Evolutionary conservation across 257 asterid species (phyloP), one percentile per base, ranked within the genome.

Genomic region (Penstemon davidsonii): DNA sequence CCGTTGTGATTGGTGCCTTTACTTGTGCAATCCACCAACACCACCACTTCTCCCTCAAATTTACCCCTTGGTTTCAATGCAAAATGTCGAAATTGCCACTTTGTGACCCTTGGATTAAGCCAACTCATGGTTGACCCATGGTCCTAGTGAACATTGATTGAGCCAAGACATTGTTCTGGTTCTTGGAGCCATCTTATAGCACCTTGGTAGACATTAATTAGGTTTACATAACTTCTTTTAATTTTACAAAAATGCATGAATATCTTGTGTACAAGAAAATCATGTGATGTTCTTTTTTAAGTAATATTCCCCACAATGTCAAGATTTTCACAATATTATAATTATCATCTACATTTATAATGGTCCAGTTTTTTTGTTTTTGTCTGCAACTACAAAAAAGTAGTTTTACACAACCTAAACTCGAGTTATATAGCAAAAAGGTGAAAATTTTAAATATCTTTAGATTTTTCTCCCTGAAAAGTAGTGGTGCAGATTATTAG

Each of bases 141-240:
- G 78, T 65, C 80, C 71, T 52, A 37, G 45, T 46, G 5, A 71
- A 73, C 86, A 78, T 69, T 46, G 80, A 72, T 78, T 72, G 68
- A 78, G 66, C 85, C 85, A 50, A 58, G 50, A 69, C 86, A 65
- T 43, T 19, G 71, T 43, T 54, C 59, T 52, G 73, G 62, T 39
- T 63, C 64, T 75, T 75, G 62, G 76, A 82, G 5, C 52, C 61
- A 63, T 66, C 78, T 52, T 39, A 3, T 25, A 25, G 33, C 2
- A 50, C 60, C 47, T 55, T 11, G 54, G 63, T 57, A 18, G 78
- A 76, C 79, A 77, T 45, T n/a, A 73, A 70, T 79, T 61, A 7
- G 39, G 51, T 61, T 60, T 11, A n/a, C 50, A 40, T 4, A 25
- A 5, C 10, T 8, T 6, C 7, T 5, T 55, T 9, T 43, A 25